These are phyloP conservation scores for Komagataea norvegica DNA, from an alignment of 1,139 yeast genomes.

Conservation along the genomic window DNA sequence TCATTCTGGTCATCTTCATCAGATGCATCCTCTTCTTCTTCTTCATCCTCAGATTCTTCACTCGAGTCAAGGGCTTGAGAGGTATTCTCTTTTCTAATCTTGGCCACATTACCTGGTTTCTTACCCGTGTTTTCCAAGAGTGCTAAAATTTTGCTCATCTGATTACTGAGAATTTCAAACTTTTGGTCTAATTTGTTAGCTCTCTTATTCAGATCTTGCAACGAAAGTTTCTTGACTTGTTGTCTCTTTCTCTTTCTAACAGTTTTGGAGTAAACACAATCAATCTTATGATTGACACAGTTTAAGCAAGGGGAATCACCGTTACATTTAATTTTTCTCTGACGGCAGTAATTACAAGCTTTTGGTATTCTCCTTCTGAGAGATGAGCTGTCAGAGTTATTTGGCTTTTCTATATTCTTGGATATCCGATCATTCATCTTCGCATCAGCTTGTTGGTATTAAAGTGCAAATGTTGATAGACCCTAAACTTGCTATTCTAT, in stretches of 20 bases:
- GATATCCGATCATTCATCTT: not conserved
- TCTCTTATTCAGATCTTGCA: conserved; percentile 23
- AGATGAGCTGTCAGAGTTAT: not conserved
- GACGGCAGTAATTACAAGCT: conserved; percentile 60
- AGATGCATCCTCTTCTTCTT: conserved; percentile 3
- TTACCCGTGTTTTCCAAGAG: conserved; percentile 10
- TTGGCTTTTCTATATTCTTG: not conserved
- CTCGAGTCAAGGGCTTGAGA: not conserved
- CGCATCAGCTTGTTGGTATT: not conserved
- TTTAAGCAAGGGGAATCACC: conserved; percentile 60
- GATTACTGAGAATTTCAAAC: conserved; percentile 13
- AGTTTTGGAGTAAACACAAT: conserved; percentile 25
- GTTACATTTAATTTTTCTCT: conserved; percentile 64
- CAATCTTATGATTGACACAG: conserved; percentile 41
- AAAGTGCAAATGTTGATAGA: no score
- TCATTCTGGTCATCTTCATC: conserved; percentile 3
- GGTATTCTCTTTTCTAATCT: not conserved
- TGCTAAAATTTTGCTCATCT: conserved; percentile 13
- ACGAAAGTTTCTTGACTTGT: conserved; percentile 18
- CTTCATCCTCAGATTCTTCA: conserved; percentile 3
- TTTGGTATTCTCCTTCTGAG: conserved; percentile 26
- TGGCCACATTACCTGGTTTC: not conserved
- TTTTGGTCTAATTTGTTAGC: conserved; percentile 18
- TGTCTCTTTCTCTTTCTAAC: conserved; percentile 20
- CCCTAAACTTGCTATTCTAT: no score